These are phyloP conservation scores for Hanseniaspora clermontiae DNA, from an alignment of 805 yeast genomes.

Conservation along the genomic window DNA sequence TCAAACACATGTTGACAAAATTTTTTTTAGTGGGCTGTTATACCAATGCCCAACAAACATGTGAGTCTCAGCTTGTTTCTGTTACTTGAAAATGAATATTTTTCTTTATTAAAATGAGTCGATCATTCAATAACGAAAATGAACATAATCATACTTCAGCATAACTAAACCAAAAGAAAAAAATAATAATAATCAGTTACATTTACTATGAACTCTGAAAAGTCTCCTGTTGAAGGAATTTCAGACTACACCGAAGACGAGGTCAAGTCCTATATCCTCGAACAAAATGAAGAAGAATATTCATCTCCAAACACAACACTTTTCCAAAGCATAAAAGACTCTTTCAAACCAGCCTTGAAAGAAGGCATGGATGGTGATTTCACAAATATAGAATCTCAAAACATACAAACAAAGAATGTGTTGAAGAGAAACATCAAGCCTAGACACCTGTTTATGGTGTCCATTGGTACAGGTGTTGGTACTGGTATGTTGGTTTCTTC, in stretches of 20 bases:
- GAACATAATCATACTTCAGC: too few relatives aligned
- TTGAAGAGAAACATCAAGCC: constrained; percentile 8
- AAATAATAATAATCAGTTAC: not conserved
- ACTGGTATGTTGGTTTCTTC: constrained; percentile 64
- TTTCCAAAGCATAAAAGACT: constrained; percentile 7
- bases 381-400: not conserved
- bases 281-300: not conserved
- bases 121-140: too few relatives aligned
- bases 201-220: not conserved
- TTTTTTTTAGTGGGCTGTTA: too few relatives aligned
- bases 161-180: too few relatives aligned
- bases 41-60: not conserved
- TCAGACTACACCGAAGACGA: not conserved
- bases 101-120: too few relatives aligned
- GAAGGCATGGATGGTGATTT: not conserved
- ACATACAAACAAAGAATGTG: not conserved
- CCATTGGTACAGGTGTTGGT: constrained; percentile 52
- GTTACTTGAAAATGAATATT: too few relatives aligned
- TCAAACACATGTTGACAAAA: too few relatives aligned
- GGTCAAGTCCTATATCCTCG: not conserved
- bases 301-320: not conserved
- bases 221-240: not conserved
- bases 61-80: not conserved
- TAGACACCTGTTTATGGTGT: constrained; percentile 10
- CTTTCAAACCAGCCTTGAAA: constrained; percentile 4